Base-by-base conservation (phyloP, 2,329 filamentous ascomycete species). In the Scedosporium boydii region DNA sequence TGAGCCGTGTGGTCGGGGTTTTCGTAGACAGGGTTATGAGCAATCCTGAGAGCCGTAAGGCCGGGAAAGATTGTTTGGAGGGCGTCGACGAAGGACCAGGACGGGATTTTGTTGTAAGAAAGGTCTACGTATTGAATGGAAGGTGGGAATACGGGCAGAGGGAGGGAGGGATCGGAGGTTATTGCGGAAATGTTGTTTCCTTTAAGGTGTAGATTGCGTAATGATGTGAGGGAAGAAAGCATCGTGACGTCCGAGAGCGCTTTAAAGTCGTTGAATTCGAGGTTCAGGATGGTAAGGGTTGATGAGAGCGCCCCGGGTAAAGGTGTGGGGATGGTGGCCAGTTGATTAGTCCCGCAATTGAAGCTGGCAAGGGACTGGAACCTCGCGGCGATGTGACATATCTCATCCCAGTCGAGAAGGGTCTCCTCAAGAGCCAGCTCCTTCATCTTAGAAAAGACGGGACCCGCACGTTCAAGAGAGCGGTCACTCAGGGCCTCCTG, bases 1-100 rank as follows among this genome's bases (percentile, higher is more conserved):
- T 3, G 68, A 66, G 63, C 41, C 6, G 46, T 29, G 23, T 68
- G 78, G 66, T 76, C 76, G 27, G 72, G 78, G 66, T 80, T 76
- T 61, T 87, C 79, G 74, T 91, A 96, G 23, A 98, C 81, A 4
- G 93, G 93, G 67, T 98, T 98, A 70, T 92, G 87, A 4, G 90
- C 86, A 65, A 96, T 85, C 16, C 93, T 89, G 46, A 99, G 82
- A 41, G 86, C 86, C 12, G 77, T 80, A 6, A 98, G 79, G 3
- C 87, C 85, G 0, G 95, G 93, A 67, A 96, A 91, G 63, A 85
- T 77, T 12, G 72, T 69, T 1, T 83, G 76, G 1, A 99, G 80
- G 4, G 78, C 71, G 68, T 96, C 87, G 66, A 96, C 79, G 71
- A 96, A 90, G 34, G 74, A 70, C 90, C 92, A 97, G 18, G 81